phyloP scores from a whole-genome alignment of 2,329 filamentous ascomycete species.

The Colletotrichum australisinense region DNA sequence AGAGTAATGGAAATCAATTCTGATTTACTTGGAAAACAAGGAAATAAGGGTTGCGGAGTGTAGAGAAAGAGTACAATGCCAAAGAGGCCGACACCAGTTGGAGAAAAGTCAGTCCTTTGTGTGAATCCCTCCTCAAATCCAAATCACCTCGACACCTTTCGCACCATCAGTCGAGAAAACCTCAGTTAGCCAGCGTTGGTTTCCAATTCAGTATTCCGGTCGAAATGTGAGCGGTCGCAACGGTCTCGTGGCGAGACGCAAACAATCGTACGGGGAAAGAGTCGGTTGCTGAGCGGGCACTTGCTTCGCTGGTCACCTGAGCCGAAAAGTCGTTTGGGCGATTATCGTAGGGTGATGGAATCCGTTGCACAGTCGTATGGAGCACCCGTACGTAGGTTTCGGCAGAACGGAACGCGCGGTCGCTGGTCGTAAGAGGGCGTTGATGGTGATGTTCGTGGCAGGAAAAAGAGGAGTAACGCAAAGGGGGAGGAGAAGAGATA shows the following conservation, averaged over 20 bases:
- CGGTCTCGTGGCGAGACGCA: background rate
- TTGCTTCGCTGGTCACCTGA: slow-evolving; percentile 26
- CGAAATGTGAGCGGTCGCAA: background rate
- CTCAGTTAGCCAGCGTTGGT: slow-evolving; percentile 28
- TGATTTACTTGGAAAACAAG: slow-evolving; percentile 56
- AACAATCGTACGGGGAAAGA: background rate
- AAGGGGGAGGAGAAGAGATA: slow-evolving; percentile 28
- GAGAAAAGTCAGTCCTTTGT: slow-evolving; percentile 38
- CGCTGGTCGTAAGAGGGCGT: background rate
- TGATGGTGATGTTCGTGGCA: slow-evolving; percentile 22
- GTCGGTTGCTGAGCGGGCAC: slow-evolving; percentile 28
- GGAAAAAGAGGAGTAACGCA: slow-evolving; percentile 28
- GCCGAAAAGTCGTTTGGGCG: background rate
- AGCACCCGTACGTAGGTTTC: background rate
- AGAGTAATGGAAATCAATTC: slow-evolving; percentile 61
- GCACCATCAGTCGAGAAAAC: slow-evolving; percentile 36
- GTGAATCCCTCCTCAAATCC: slow-evolving; percentile 37
- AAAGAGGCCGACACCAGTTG: slow-evolving; percentile 37
- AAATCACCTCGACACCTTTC: slow-evolving; percentile 37
- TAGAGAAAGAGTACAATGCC: slow-evolving; percentile 41
- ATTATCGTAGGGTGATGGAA: background rate
- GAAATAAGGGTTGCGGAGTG: slow-evolving; percentile 33
- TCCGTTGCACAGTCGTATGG: background rate
- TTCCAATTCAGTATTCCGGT: slow-evolving; percentile 27
- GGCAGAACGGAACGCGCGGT: slow-evolving; percentile 3